Evolutionary conservation across 2,329 filamentous ascomycete species (phyloP), one percentile per base, ranked within the genome.

Genomic region (Fusarium nygamai): DNA sequence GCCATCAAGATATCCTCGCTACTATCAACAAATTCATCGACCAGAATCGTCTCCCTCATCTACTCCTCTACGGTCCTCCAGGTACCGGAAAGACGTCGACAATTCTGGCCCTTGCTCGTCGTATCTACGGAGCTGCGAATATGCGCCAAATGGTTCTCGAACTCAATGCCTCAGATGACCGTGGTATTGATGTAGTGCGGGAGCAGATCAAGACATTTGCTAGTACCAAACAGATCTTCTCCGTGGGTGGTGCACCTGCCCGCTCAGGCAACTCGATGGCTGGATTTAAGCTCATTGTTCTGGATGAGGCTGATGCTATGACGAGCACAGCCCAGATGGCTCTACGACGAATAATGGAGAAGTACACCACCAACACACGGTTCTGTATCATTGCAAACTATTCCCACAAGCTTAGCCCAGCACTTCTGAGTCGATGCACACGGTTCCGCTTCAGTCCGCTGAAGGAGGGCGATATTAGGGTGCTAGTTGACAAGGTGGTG

Each of bases 131-230:
- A 61, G 85, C 87, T 67, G 92, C 94, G 74, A 98, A 98, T 83
- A 93, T 98, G 92, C 92, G 96, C 24, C 96, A 99, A 84, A 98
- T 99, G 95, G 96, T 99, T 24, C 90, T 99, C 39, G 96, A 99
- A 84, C 90, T 99, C 75, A 99, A 99, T 82, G 96, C 96, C 46
- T 98, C 95, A 56, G 96, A 99, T 81, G 96, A 99, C 83, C 90
- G 96, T 83, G 96, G 96, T 80, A 99, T 99, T 82, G 96, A 99
- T 76, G 96, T 99, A 5, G 96, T 99, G 64, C 91, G 95, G 75
- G 96, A 99, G 85, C 96, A 99, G 84, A 99, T 99, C 89, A 99
- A 98, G 88, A 99, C 96, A 0, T 99, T 99, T 85, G 96, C 94
- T 46, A 97, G 94, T 77, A 99, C 96, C 13, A 98, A 97, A 84